Percentiles rank a stretch among this genome's conserved stretches.
phyloP scores from a whole-genome alignment of 768 basidiomycete genomes.

The Podaxis rugospora region DNA sequence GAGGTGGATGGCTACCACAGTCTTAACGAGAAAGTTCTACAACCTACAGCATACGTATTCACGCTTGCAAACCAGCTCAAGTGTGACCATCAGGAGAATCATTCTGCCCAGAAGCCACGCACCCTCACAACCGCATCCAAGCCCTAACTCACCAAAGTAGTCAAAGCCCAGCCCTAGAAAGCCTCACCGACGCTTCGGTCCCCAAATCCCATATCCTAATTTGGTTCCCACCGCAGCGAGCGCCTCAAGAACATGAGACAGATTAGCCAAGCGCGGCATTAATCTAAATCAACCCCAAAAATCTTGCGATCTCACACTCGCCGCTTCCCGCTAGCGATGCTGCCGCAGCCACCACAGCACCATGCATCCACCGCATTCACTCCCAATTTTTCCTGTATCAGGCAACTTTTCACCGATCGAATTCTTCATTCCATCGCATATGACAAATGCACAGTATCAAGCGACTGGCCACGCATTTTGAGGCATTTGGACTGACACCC shows the following conservation, averaged over 20 bases:
- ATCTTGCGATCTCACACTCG: neutral
- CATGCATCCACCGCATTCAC: neutral
- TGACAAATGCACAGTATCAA: neutral
- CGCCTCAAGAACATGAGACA: neutral
- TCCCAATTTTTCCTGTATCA: neutral
- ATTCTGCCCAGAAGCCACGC: neutral
- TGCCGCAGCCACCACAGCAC: neutral
- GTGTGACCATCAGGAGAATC: neutral
- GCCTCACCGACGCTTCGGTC: neutral
- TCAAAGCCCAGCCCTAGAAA: neutral
- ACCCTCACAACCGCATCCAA: neutral
- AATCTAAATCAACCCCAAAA: neutral
- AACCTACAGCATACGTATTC: neutral
- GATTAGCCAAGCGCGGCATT: neutral
- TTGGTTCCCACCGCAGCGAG: neutral
- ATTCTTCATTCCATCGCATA: neutral
- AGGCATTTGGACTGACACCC: neutral
- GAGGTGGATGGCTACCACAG: neutral
- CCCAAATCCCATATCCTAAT: neutral
- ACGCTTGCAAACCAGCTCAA: conserved; percentile 1
- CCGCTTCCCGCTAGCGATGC: neutral
- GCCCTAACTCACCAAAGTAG: neutral
- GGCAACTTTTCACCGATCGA: neutral
- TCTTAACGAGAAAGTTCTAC: neutral
- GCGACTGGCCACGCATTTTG: neutral